phyloP scores from a whole-genome alignment of 2,329 filamentous ascomycete genomes.

The Apiospora arundinis region DNA sequence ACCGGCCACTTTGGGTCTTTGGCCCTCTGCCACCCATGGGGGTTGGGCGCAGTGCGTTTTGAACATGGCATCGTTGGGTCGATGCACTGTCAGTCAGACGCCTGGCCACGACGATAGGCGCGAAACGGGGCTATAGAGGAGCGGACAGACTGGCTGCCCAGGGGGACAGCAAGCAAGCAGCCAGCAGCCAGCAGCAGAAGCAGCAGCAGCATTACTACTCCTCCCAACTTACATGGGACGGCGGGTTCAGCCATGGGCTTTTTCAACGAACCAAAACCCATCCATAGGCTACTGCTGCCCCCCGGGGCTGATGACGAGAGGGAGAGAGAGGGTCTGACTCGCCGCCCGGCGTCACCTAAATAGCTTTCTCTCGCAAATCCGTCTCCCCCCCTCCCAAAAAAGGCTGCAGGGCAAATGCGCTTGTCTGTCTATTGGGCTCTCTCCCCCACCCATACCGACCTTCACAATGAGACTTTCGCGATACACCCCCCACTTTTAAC shows the following conservation, averaged over 20 bases:
- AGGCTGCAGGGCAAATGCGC: slow-evolving; percentile 22
- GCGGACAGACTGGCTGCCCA: background rate
- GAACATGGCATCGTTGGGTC: slow-evolving; percentile 19
- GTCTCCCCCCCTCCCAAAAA: background rate
- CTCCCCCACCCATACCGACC: slow-evolving; percentile 20
- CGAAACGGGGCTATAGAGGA: slow-evolving; percentile 1
- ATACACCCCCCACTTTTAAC: slow-evolving; percentile 27
- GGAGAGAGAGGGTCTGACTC: slow-evolving; percentile 19
- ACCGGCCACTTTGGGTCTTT: slow-evolving; percentile 10
- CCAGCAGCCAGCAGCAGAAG: background rate
- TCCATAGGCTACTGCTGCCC: background rate
- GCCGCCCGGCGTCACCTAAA: slow-evolving; percentile 20
- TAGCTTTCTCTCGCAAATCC: background rate
- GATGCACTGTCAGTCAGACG: slow-evolving; percentile 5
- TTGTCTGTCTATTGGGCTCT: slow-evolving; percentile 20
- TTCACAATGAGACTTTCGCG: slow-evolving; percentile 18
- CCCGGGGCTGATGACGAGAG: slow-evolving; percentile 9
- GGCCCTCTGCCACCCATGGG: background rate
- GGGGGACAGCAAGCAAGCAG: slow-evolving; percentile 1
- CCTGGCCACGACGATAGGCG: slow-evolving; percentile 8
- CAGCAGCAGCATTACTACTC: background rate
- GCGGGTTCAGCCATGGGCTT: slow-evolving; percentile 10
- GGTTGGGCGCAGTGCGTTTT: slow-evolving; percentile 17
- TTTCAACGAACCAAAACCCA: background rate
- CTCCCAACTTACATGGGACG: slow-evolving; percentile 15